These are phyloP conservation scores for Eucalyptus brandiana DNA, from an alignment of 345 rosid species.

Conservation along the genomic window DNA sequence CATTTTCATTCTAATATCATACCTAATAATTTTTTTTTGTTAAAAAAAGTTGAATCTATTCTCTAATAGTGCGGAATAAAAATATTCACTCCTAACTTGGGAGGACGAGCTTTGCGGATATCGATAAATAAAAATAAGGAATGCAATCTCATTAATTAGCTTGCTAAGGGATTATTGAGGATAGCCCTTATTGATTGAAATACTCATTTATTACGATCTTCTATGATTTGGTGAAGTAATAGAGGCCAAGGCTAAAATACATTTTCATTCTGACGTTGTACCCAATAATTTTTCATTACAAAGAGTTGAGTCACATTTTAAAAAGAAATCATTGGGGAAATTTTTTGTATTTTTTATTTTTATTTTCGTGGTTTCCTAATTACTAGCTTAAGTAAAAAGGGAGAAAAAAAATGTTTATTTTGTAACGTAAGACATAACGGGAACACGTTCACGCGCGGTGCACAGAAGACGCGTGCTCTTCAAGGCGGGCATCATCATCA, in stretches of 20 bases:
- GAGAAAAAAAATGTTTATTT: not conserved
- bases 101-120: fast-evolving
- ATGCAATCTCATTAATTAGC: no score
- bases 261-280: not conserved
- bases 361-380: not conserved
- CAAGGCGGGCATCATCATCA: not conserved
- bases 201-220: fast-evolving
- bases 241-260: no score
- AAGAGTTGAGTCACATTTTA: not conserved
- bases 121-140: no score
- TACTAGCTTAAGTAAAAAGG: not conserved
- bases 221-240: no score
- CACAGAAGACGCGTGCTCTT: not conserved
- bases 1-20: not conserved
- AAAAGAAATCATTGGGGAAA: no score
- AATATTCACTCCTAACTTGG: no score
- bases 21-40: not conserved
- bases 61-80: no score
- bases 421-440: not conserved
- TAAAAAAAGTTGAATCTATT: not conserved
- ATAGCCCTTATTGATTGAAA: no score
- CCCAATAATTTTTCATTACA: not conserved
- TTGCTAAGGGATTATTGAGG: fast-evolving
- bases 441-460: not conserved
- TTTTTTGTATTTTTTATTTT: not conserved